Base-by-base conservation (phyloP, 176 grass and related monocot genomes). In the Avena sativa region DNA sequence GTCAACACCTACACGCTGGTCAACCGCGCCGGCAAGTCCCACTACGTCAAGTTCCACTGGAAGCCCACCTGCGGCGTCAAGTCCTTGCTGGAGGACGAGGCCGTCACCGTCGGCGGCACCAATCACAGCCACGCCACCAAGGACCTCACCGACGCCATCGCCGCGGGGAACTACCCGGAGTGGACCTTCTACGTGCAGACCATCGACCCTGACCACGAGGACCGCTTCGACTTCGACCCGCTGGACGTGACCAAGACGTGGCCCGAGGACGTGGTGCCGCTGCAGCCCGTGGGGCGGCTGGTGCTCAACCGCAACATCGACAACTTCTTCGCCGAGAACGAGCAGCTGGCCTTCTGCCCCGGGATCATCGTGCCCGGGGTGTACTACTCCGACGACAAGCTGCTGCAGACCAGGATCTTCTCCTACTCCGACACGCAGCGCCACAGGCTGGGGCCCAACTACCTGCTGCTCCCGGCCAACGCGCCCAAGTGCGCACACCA, bases 1-100 rank as follows among this genome's bases (percentile, higher is more conserved):
- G 96, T 98, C 79, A 93, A 98, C 89, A 96, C 96, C 51, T 98
- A 95, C 82, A 94, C 93, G 8, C 92, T 98, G 65, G 75, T 98
- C 71, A 93, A 71, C 92, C 88, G 86, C 79, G 88, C 91, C 71
- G 96, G 96, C 58, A 98, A 88, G 90, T 44, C 88, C 14, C 89
- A 81, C 82, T 98, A 95, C 88, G 96, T 98, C 75, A 98, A 98
- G 96, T 98, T 98, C 89, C 96, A 98, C 80, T 98, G 96, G 96
- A 88, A 78, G n/a, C 93, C 96, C 48, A 98, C 96, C 73, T 96
- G 96, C 76, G 96, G 96, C 51, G 93, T 98, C 21, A 90, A 90
- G 67, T 91, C 88, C 1, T 81, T 98, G 6, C 65, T 98, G 1
- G 93, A 98, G 28, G 93, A 94, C 76, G 96, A 98, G 76, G 93